Evolutionary conservation across 2,329 filamentous ascomycete genomes (phyloP).

Genomic region (Ophiostoma perfectum): DNA sequence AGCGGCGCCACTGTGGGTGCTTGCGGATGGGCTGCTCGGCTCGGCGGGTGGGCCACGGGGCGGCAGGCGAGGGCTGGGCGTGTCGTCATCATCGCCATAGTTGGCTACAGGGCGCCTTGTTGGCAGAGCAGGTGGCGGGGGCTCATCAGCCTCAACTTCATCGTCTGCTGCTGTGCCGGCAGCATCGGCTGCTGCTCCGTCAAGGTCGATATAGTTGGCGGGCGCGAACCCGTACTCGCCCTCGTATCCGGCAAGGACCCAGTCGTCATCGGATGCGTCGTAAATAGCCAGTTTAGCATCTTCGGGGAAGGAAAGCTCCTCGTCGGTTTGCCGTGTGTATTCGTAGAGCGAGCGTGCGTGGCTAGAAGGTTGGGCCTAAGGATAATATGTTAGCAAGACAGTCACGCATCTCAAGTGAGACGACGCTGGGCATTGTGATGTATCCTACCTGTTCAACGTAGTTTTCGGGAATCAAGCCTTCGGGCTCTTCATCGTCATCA

Average conservation of each 20-base stretch:
- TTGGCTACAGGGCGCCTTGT: constrained; percentile 35
- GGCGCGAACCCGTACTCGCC: constrained; percentile 91
- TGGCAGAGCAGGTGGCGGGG: constrained; percentile 41
- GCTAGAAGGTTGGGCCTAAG: constrained; percentile 50
- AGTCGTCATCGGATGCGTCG: constrained; percentile 88
- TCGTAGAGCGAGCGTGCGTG: constrained; percentile 94
- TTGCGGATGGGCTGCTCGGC: constrained; percentile 31
- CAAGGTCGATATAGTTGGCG: constrained; percentile 81
- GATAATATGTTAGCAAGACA: neutral
- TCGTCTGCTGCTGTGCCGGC: constrained; percentile 27
- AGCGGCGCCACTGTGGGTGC: constrained; percentile 42
- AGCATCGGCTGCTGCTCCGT: constrained; percentile 40
- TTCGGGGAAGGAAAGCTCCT: constrained; percentile 93
- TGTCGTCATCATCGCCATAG: constrained; percentile 35
- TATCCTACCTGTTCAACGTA: constrained; percentile 82
- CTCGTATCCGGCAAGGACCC: constrained; percentile 84
- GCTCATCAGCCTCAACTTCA: constrained; percentile 41
- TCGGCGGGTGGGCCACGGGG: constrained; percentile 33
- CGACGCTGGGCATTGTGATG: neutral
- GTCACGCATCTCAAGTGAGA: constrained; percentile 13
- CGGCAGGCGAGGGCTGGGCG: constrained; percentile 39
- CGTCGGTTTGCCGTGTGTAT: constrained; percentile 93
- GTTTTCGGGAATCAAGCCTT: constrained; percentile 86
- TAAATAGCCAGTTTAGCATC: constrained; percentile 78
- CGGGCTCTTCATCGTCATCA: constrained; percentile 85